Evolutionary conservation across 106 monocot genomes (phyloP), one percentile per base, ranked within the genome.

Genomic region (Allium cepa): DNA sequence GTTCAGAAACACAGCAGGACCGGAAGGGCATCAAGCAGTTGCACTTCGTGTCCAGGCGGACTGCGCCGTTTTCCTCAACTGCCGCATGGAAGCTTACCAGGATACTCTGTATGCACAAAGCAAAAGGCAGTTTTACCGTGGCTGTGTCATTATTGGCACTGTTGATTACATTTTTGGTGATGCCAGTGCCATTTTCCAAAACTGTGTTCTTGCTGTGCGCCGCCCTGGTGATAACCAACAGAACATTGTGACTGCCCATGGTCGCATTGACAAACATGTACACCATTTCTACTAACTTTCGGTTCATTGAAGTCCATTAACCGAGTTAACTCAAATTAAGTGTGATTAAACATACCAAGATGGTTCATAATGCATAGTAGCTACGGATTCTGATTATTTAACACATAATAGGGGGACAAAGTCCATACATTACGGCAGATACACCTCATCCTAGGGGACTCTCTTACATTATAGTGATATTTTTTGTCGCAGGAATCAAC

Each of bases 151-250:
- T 68, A 5, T 71, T 53, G 94, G 94, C 75, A 95, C 94, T 28
- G 64, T 95, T 73, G 94, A 95, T 72, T 95, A 85, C 85, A 83
- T 95, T 75, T 95, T 95, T 67, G 94, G 94, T 17, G 85, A 95
- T 63, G 76, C 94, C 45, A 65, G 78, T n/a, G 87, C 87, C 56
- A 80, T 94, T 49, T 85, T 94, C 80, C 94, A 94, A 60, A 83
- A 83, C 85, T 94, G 90, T 67, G 28, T 79, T 63, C 56, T 94
- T 61, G 56, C 70, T 26, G 66, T 85, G 50, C 87, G 79, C 60
- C 79, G 78, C 63, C 94, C 94, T 2, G 67, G 87, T 10, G 79
- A 75, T 75, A 80, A 78, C 73, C 94, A 94, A 68, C 79, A 82
- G 68, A 87, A 90, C 87, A 84, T 82, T 72, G 82, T 83, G 50